Evolutionary conservation across 2,329 filamentous ascomycete genomes (phyloP).

Genomic region (Xylariaceae sp.): DNA sequence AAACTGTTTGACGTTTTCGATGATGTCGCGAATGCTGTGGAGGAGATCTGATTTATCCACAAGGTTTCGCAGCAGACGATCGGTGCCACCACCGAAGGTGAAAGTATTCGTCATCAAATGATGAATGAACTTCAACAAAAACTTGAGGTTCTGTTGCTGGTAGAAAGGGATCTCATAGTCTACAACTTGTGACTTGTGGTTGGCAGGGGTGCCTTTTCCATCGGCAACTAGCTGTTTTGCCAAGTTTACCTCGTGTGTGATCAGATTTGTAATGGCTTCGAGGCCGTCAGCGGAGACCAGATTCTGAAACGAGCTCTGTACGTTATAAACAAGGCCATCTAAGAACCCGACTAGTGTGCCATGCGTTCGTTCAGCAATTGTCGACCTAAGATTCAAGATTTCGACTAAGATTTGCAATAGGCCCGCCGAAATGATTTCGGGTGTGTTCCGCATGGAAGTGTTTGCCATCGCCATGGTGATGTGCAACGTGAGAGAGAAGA

Average conservation of each 20-base stretch:
- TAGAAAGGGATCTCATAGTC: conserved; percentile 93
- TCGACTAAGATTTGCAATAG: conserved; percentile 87
- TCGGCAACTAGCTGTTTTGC: conserved; percentile 61
- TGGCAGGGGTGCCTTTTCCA: conserved; percentile 63
- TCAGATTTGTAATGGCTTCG: conserved; percentile 82
- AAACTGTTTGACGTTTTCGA: conserved; percentile 72
- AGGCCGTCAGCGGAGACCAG: conserved; percentile 79
- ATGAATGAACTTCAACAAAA: conserved; percentile 91
- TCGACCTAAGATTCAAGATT: conserved; percentile 75
- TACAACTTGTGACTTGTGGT: conserved; percentile 71
- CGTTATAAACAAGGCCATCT: conserved; percentile 79
- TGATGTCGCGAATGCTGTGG: conserved; percentile 70
- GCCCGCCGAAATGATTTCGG: conserved; percentile 81
- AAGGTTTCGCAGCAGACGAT: conserved; percentile 83
- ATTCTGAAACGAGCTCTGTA: conserved; percentile 76
- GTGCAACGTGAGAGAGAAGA: conserved; percentile 82
- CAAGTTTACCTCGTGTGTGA: conserved; percentile 69
- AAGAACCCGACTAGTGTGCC: conserved; percentile 81
- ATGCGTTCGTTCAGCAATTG: conserved; percentile 75
- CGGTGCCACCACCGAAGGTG: conserved; percentile 69
- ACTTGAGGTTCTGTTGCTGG: conserved; percentile 88
- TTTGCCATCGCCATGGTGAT: conserved; percentile 66
- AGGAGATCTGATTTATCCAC: conserved; percentile 89
- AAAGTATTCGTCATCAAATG: conserved; percentile 83
- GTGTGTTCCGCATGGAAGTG: conserved; percentile 27